Percentiles rank a stretch among this genome's conserved stretches.
Conservation (phyloP, 805 yeast genomes). For the Wickerhamiella qilinensis region DNA sequence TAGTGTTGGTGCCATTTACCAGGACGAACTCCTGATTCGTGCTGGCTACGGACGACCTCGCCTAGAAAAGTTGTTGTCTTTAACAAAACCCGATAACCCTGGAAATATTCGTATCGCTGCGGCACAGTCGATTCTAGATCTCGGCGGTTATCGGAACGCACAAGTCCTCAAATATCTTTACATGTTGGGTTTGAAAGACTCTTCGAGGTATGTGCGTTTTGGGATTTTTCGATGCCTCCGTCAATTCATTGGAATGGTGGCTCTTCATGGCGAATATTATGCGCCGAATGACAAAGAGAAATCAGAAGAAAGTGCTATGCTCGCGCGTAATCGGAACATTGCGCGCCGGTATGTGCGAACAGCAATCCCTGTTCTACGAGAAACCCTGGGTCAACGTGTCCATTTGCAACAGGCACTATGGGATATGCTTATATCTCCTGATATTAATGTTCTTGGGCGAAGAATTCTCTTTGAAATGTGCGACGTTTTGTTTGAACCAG, state of each 20-base stretch:
- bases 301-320: constrained; percentile 18
- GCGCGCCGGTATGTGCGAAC: constrained; percentile 53
- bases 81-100: constrained; percentile 32
- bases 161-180: constrained; percentile 47
- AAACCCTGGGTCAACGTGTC: constrained; percentile 34
- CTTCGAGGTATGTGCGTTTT: constrained; percentile 34
- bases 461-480: constrained; percentile 48
- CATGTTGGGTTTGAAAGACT: constrained; percentile 38
- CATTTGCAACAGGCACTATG: constrained; percentile 50
- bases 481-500: constrained; percentile 47
- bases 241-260: constrained; percentile 46
- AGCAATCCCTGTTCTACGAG: constrained; percentile 44
- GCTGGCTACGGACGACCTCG: constrained; percentile 36
- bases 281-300: constrained; percentile 17
- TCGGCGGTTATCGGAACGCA: constrained; percentile 65
- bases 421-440: constrained; percentile 44
- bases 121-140: constrained; percentile 45
- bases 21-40: constrained; percentile 42
- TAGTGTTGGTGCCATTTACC: constrained; percentile 39
- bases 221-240: constrained; percentile 33
- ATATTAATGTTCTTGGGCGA: constrained; percentile 42
- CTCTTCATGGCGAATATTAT: constrained; percentile 35
- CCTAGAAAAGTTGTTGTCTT: constrained; percentile 38
- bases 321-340: constrained; percentile 42
- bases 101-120: constrained; percentile 49